Conservation (phyloP, 176 grass and related monocot genomes). For the Tillandsia leiboldiana region DNA sequence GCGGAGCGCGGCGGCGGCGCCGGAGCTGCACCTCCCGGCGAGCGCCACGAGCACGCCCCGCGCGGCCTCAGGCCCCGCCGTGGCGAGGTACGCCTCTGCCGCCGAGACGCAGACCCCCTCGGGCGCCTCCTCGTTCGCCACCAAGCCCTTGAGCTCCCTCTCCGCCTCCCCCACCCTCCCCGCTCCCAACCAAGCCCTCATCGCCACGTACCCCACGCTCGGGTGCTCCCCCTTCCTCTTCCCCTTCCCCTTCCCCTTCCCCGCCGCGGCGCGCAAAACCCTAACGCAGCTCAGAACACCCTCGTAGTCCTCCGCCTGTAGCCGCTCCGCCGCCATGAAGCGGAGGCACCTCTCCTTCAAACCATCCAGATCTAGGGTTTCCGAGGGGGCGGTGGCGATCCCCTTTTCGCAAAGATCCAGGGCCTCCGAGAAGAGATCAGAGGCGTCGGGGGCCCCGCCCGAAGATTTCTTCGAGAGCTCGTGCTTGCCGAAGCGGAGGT, state of each 20-base stretch:
- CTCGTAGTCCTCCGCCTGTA: conserved; percentile 57
- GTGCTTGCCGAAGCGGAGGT: conserved; percentile 49
- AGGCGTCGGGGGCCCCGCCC: conserved; percentile 35
- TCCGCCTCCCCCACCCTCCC: conserved; percentile 61
- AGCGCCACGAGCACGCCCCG: conserved; percentile 50
- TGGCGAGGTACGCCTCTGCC: conserved; percentile 56
- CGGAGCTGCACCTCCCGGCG: conserved; percentile 36
- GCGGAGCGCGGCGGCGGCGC: conserved; percentile 46
- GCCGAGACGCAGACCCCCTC: conserved; percentile 52
- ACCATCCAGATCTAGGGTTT: conserved; percentile 33
- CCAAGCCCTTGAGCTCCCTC: conserved; percentile 56
- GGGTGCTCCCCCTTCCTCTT: conserved; percentile 40
- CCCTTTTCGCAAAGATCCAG: conserved; percentile 83
- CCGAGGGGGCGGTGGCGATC: conserved; percentile 22
- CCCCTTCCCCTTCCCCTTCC: not conserved
- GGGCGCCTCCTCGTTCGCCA: conserved; percentile 45
- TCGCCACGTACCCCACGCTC: conserved; percentile 53
- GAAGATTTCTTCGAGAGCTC: conserved; percentile 37
- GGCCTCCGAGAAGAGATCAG: conserved; percentile 69
- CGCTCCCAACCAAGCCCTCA: conserved; percentile 46
- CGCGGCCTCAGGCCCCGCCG: conserved; percentile 44
- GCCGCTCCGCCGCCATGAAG: conserved; percentile 61
- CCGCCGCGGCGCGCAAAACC: conserved; percentile 31
- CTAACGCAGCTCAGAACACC: conserved; percentile 55
- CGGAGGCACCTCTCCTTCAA: conserved; percentile 63